Base-by-base conservation (phyloP, 495 filamentous ascomycete species). In the Tuber indicum region DNA sequence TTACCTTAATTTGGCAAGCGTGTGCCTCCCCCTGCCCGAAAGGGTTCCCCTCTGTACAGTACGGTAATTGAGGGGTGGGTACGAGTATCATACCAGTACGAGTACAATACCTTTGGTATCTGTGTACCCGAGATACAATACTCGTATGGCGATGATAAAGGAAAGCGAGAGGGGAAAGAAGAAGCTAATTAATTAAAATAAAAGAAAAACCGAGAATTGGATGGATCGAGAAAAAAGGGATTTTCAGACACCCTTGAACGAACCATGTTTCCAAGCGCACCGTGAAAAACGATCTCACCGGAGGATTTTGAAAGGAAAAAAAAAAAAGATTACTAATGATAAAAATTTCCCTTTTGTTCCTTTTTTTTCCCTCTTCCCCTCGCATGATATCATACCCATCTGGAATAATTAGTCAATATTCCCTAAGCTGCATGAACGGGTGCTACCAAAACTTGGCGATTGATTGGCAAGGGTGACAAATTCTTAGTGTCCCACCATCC, bases 391-490 rank as follows among this genome's bases (percentile, higher is more conserved):
- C 46, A 14, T 58, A 52, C 3, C 36, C 17, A 47, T 16, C 26
- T 26, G 43, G 62, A 44, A 12, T 6, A n/a, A 74, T 76, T 79
- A 73, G 62, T 73, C 74, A 76, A 76, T 58, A 74, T 47, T 72
- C 76, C 39, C 45, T 76, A 76, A 69, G 74, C 70, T 45, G 71
- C 6, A 52, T 32, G 74, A n/a, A 3, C 23, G 7, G 49, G 26
- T 58, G 12, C 32, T 44, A 58, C 41, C 36, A 36, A 52, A 7
- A 9, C 58, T 43, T 77, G 26, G 32, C 46, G 46, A 41, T 52
- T 72, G 76, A 79, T 79, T 80, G 78, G 39, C 52, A 79, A 79
- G 70, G 26, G 52, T 80, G 76, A 80, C 76, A 80, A 80, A 80
- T 74, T 74, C 44, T 39, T 43, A 45, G 71, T 47, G 62, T 49